These are phyloP conservation scores for Cardamine occulta DNA, from an alignment of 345 rosid genomes.

Conservation along the genomic window DNA sequence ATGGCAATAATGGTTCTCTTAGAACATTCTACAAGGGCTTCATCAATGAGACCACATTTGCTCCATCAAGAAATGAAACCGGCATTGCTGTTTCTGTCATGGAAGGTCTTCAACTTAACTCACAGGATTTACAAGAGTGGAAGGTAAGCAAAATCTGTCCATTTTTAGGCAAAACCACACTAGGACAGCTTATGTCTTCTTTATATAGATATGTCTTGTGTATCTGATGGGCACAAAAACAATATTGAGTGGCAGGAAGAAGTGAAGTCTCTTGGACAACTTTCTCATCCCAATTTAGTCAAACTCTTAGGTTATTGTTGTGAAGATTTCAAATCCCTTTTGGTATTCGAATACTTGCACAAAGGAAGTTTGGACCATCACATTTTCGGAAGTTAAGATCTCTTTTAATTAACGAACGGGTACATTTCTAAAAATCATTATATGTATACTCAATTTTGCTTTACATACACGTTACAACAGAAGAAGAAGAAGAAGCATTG, in stretches of 20 bases:
- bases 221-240: conserved; percentile 1
- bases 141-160: conserved; percentile 18
- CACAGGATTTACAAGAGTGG: conserved; percentile 24
- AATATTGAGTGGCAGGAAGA: conserved; percentile 26
- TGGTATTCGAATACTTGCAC: conserved; percentile 24
- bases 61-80: not conserved
- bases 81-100: conserved; percentile 8
- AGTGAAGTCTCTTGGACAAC: conserved; percentile 16
- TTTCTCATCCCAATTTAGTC: conserved; percentile 24
- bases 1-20: not conserved
- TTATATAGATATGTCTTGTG: not conserved
- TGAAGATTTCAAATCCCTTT: not conserved
- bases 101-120: conserved; percentile 1
- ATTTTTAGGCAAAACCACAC: not conserved
- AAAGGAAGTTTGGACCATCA: conserved; percentile 16
- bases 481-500: conserved; percentile 15
- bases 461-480: conserved; percentile 4
- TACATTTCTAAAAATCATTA: not conserved
- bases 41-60: not conserved
- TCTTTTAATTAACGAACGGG: not conserved
- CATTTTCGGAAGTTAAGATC: conserved; percentile 32
- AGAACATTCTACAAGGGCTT: not conserved
- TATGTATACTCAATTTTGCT: not conserved
- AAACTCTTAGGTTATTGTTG: conserved; percentile 29
- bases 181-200: too few relatives aligned